These are phyloP conservation scores for Lepidopterella palustris DNA, from an alignment of 495 filamentous ascomycete genomes.

Conservation along the genomic window DNA sequence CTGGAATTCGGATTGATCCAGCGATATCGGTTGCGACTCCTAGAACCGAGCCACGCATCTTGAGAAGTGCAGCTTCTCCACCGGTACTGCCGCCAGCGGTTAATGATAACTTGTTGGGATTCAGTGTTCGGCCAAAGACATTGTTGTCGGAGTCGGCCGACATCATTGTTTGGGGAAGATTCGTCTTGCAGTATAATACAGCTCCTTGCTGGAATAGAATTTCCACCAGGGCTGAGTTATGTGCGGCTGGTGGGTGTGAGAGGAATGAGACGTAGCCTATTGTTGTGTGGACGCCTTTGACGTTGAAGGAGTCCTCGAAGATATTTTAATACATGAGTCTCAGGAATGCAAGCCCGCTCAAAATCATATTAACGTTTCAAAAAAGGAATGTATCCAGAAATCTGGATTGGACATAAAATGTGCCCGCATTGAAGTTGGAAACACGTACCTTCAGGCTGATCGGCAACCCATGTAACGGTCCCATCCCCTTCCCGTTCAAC, in stretches of 20 bases:
- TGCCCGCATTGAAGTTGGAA: not conserved
- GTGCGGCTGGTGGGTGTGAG: conserved; percentile 42
- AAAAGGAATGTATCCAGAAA: not conserved
- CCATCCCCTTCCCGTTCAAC: conserved; percentile 45
- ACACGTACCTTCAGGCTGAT: conserved; percentile 34
- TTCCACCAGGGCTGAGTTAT: conserved; percentile 45
- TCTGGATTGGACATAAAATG: not conserved
- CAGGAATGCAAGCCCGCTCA: not conserved
- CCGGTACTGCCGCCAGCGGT: conserved; percentile 28
- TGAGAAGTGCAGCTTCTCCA: conserved; percentile 27
- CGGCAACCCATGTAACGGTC: conserved; percentile 63
- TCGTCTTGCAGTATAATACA: conserved; percentile 62
- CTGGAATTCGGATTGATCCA: conserved; percentile 33
- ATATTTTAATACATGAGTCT: not conserved
- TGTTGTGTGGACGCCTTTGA: conserved; percentile 51
- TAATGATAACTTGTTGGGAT: conserved; percentile 23
- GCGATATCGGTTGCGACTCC: conserved; percentile 28
- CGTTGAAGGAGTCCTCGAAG: conserved; percentile 61
- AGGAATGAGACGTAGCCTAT: conserved; percentile 53
- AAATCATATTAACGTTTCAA: not conserved
- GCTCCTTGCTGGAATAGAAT: conserved; percentile 44
- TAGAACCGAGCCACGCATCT: conserved; percentile 21
- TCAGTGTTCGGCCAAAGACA: conserved; percentile 29
- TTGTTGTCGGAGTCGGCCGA: conserved; percentile 30
- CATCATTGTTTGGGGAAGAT: conserved; percentile 43